phyloP scores from a whole-genome alignment of 768 basidiomycete species.

The Panaeolus papilionaceus region DNA sequence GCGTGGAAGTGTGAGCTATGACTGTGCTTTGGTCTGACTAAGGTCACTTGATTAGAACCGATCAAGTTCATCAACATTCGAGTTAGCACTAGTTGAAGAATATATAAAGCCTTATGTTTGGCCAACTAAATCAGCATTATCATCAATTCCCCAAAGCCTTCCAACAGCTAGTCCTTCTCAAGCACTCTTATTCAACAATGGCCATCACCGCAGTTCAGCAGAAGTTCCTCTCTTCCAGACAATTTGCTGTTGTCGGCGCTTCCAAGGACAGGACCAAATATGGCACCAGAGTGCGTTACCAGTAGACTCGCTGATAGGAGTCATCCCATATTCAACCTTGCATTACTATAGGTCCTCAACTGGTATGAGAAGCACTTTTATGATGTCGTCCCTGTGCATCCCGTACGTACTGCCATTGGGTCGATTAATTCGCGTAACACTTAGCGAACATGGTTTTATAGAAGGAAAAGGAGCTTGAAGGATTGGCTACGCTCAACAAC shows the following conservation, averaged over 20 bases:
- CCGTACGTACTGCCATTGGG: slow-evolving; percentile 49
- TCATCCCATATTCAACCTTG: background rate
- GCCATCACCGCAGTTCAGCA: slow-evolving; percentile 44
- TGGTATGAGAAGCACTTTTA: slow-evolving; percentile 74
- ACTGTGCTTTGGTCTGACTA: background rate
- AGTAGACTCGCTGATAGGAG: background rate
- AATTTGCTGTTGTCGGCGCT: slow-evolving; percentile 83
- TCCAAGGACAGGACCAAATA: slow-evolving; percentile 81
- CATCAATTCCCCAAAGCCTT: background rate
- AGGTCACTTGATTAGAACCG: background rate
- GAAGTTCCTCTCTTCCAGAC: slow-evolving; percentile 66
- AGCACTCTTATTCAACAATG: slow-evolving; percentile 20
- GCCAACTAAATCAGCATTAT: background rate
- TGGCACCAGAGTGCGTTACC: slow-evolving; percentile 67
- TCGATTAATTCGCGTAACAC: slow-evolving; percentile 9
- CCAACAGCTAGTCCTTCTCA: background rate
- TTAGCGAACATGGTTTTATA: slow-evolving; percentile 34
- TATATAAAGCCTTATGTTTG: slow-evolving; percentile 12
- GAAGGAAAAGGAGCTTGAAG: slow-evolving; percentile 77
- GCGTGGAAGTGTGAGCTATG: slow-evolving; percentile 3
- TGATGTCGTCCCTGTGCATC: slow-evolving; percentile 77
- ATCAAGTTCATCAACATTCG: background rate
- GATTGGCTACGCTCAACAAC: slow-evolving; percentile 58
- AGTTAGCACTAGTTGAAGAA: background rate
- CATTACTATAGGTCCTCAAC: slow-evolving; percentile 62